These are phyloP conservation scores for Suhomyces tanzawaensis DNA, from an alignment of 805 yeast genomes.

Conservation along the genomic window DNA sequence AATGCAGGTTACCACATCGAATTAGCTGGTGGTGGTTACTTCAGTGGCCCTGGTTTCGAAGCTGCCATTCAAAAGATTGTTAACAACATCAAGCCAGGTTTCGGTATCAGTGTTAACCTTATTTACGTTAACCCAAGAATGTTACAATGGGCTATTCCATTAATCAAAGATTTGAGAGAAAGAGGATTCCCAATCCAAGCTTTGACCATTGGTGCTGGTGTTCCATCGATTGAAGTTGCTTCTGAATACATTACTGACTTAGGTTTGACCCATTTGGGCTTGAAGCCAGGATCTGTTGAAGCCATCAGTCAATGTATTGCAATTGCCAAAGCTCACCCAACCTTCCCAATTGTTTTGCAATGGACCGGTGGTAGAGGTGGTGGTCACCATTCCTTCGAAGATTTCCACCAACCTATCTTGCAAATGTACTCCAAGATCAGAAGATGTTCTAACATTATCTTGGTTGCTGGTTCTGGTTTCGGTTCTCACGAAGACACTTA, in stretches of 20 bases:
- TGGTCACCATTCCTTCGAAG: slow-evolving; percentile 99
- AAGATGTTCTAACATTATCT: slow-evolving; percentile 81
- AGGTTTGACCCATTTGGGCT: slow-evolving; percentile 89
- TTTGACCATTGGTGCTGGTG: slow-evolving; percentile 98
- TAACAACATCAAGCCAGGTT: slow-evolving; percentile 68
- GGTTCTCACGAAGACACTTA: slow-evolving; percentile 97
- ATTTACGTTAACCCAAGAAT: slow-evolving; percentile 96
- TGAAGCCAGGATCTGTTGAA: slow-evolving; percentile 97
- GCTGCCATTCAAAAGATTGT: slow-evolving; percentile 75
- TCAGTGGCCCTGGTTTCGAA: slow-evolving; percentile 67
- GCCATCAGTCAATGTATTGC: slow-evolving; percentile 81
- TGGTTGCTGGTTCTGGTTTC: slow-evolving; percentile 97
- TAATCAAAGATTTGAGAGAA: slow-evolving; percentile 82
- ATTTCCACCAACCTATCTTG: slow-evolving; percentile 95
- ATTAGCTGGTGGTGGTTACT: slow-evolving; percentile 99
- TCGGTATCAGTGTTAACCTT: slow-evolving; percentile 87
- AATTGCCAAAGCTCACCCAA: slow-evolving; percentile 94
- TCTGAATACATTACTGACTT: slow-evolving; percentile 90
- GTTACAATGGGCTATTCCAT: slow-evolving; percentile 98
- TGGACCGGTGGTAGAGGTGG: slow-evolving; percentile 99
- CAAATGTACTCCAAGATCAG: slow-evolving; percentile 96
- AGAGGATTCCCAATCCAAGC: slow-evolving; percentile 96
- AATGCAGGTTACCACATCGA: slow-evolving; percentile 97
- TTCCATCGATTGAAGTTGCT: slow-evolving; percentile 96
- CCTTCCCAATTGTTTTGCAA: slow-evolving; percentile 94